A percentile compares a stretch with the other conserved stretches of the same genome.
Evolutionary conservation across 306 rosid species (phyloP).

Genomic region (Fragaria iinumae): DNA sequence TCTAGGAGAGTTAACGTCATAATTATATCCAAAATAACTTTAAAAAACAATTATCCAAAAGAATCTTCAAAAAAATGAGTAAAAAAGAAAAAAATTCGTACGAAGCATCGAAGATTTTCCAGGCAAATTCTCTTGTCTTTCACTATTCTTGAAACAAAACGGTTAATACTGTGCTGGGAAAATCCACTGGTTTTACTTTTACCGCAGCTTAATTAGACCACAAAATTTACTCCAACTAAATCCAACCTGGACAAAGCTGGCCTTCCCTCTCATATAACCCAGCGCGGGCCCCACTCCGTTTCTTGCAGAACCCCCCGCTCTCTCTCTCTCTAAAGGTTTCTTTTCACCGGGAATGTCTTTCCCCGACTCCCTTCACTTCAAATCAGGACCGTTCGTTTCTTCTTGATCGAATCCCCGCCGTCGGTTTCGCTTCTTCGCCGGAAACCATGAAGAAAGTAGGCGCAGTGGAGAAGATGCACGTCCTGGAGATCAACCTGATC

Average conservation of each 20-base stretch:
- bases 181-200: conserved; percentile 2
- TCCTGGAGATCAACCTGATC: conserved; percentile 88
- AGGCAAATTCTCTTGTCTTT: not conserved
- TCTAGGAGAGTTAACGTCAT: not conserved
- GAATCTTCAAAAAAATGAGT: not conserved
- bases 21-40: too few species aligned
- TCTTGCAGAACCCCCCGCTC: not conserved
- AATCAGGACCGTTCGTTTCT: conserved; percentile 25
- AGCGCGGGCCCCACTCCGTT: not conserved
- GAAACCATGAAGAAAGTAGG: conserved; percentile 26
- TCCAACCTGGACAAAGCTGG: conserved; percentile 7
- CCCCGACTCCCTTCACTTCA: conserved; percentile 17
- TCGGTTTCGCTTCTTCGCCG: conserved; percentile 27
- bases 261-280: too few species aligned
- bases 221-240: not conserved
- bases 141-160: not conserved
- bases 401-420: conserved; percentile 41
- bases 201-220: not conserved
- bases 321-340: conserved; percentile 8
- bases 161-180: not conserved
- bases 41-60: too few species aligned
- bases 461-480: conserved; percentile 27
- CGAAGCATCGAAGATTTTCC: not conserved
- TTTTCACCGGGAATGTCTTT: conserved; percentile 11
- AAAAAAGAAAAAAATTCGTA: not conserved